Evolutionary conservation across 768 basidiomycete species (phyloP).

Genomic region (Pisolithus tinctorius): DNA sequence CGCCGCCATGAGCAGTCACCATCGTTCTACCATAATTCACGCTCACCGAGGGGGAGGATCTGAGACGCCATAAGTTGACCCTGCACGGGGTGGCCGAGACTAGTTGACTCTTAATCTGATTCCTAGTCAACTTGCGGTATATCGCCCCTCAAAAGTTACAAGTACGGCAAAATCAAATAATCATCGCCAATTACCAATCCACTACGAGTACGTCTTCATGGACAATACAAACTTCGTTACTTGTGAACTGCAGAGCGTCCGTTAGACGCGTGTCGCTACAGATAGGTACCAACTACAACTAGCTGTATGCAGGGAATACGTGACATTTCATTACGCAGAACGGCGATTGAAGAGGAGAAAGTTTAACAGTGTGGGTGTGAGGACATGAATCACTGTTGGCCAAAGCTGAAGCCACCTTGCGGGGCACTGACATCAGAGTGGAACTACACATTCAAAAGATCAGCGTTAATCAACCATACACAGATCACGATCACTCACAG

Average conservation of each 20-base stretch:
- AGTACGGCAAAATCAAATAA: not conserved
- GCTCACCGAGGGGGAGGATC: conserved; percentile 82
- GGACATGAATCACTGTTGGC: conserved; percentile 41
- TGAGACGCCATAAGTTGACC: conserved; percentile 70
- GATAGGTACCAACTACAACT: conserved; percentile 11
- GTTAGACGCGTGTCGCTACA: conserved; percentile 26
- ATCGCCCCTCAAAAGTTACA: not conserved
- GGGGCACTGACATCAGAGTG: conserved; percentile 82
- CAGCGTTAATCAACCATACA: not conserved
- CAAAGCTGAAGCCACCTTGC: conserved; percentile 95
- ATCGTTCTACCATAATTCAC: not conserved
- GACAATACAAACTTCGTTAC: conserved; percentile 15
- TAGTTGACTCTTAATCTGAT: too few relatives aligned
- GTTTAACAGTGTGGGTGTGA: not conserved
- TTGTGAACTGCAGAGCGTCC: conserved; percentile 22
- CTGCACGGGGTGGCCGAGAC: not conserved
- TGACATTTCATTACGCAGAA: conserved; percentile 13
- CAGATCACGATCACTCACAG: conserved; percentile 40
- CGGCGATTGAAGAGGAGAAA: conserved; percentile 8
- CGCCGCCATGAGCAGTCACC: not conserved
- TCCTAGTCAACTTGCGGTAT: too few relatives aligned
- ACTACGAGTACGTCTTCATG: conserved; percentile 14
- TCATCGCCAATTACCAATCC: conserved; percentile 11
- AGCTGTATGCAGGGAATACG: conserved; percentile 9
- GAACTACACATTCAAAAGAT: conserved; percentile 44